Base-by-base conservation (phyloP, 495 filamentous ascomycete genomes). In the Penicillium bovifimosum region DNA sequence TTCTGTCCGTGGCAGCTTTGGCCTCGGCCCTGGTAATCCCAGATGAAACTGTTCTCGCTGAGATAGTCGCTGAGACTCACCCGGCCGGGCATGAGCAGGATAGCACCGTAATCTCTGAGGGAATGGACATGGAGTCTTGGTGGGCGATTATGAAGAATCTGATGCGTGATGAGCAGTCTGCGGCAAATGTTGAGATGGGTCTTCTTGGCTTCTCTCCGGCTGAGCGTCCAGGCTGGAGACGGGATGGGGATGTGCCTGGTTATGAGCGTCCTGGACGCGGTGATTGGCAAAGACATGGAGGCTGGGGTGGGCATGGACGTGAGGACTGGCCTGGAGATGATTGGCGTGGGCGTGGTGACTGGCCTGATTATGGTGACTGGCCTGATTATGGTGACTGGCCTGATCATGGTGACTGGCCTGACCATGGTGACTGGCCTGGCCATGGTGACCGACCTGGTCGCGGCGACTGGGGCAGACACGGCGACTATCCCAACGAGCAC, bases 21-120 rank as follows among this genome's bases (percentile, higher is more conserved):
- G 70, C 72, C 50, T 65, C 77, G 24, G 84, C 81, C 28, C 70
- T 89, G 53, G 77, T 87, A 32, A 70, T 86, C 41, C 82, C 81
- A 9, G 77, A 83, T 34, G 69, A 79, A 45, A 63, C 71, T 27
- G 66, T 75, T 4, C 59, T 76, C 9, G 59, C 73, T 31, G 52
- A 72, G 36, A 48, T 64, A 16, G 32, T 63, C 39, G 43, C 18
- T n/a, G 10, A 43, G 35, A 51, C 16, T 18, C 29, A 10, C 0
- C 7, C 26, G 9, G 13, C 11, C 14, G 9, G 26, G 3, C 6
- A 52, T 36, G 10, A 47, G 0, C 36, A 32, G 14, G 17, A 26
- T 47, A 13, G 29, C 10, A 9, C 17, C 10, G 26, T 24, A n/a
- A 50, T 27, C 10, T 41, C 18, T 6, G 39, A 27, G 10, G 18